Conservation (phyloP, 1,284 basidiomycete genomes). For the Leucoagaricus sp. region DNA sequence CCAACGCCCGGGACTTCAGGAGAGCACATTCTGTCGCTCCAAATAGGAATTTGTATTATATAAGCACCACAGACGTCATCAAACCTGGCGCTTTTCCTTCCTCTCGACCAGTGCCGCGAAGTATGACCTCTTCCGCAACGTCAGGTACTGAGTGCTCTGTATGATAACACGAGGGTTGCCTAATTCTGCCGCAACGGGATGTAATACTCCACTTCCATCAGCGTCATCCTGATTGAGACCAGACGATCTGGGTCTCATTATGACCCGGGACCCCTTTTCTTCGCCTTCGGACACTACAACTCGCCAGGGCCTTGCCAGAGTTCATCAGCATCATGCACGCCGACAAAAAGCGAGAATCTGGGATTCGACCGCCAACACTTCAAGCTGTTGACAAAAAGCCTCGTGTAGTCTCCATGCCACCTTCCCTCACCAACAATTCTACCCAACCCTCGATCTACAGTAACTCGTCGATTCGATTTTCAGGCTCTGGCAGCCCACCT, state of each 20-base stretch:
- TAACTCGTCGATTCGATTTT: neutral
- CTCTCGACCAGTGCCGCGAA: no score
- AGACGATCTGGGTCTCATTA: neutral
- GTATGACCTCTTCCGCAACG: no score
- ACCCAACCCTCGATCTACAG: neutral
- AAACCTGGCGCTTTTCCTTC: no score
- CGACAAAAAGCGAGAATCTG: neutral
- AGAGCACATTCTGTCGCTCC: no score
- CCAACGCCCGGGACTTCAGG: no score
- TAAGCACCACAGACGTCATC: no score
- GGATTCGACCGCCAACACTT: neutral
- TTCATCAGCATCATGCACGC: neutral
- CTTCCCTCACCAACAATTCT: neutral
- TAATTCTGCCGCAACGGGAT: no score
- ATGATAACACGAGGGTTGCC: no score
- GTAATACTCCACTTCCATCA: neutral
- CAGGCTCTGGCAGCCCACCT: slow-evolving; percentile 1
- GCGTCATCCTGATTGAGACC: neutral
- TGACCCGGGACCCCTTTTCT: neutral
- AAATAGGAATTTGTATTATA: no score
- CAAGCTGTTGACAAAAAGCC: neutral
- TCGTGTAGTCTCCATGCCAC: slow-evolving; percentile 1
- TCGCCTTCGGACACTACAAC: neutral
- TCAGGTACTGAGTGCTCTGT: no score
- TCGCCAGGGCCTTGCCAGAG: no score